Base-by-base conservation (phyloP, 768 basidiomycete genomes). In the Myochromella boudieri region DNA sequence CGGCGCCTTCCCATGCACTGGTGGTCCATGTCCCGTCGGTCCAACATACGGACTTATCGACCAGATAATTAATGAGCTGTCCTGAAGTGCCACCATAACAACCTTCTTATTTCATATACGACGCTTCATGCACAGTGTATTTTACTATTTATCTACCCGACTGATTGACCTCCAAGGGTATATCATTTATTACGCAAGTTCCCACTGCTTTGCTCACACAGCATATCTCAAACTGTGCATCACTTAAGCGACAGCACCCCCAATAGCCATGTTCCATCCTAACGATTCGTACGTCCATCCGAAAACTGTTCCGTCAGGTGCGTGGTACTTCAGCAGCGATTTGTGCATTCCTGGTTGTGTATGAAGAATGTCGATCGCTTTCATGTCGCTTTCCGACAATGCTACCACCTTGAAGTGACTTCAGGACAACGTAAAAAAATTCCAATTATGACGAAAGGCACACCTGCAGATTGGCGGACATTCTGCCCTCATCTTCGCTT, bases 381-480 rank as follows among this genome's bases (percentile, higher is more conserved):
- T 49, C 53, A 77, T 68, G 31, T 81, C 75, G 22, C 68, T 63
- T 2, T 50, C 42, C 1, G 61, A 53, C 5, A 75, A 60, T 15
- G 59, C 50, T 20, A 72, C 42, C 14, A 80, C 55, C 65, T 77
- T 44, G 45, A 47, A 49, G 21, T 20, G 37, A 47, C 42, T 53
- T 37, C 42, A 54, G 42, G 45, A 53, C 31, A 57, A 37, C 39
- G 24, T 21, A 14, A 12, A 6, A 38, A 28, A 24, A 25, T 1
- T 11, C 37, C 17, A 48, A 48, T 31, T 26, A 8, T 31, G 11
- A 18, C 28, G 10, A 12, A 7, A 24, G 33, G 34, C 10, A 34
- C 32, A 74, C 73, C 4, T 64, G 61, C 33, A 74, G 65, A 60
- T 85, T 84, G 17, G 68, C 64, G 33, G 60, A 63, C 64, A 82